Conservation (phyloP, 495 filamentous ascomycete genomes). For the Cercophora sp. region DNA sequence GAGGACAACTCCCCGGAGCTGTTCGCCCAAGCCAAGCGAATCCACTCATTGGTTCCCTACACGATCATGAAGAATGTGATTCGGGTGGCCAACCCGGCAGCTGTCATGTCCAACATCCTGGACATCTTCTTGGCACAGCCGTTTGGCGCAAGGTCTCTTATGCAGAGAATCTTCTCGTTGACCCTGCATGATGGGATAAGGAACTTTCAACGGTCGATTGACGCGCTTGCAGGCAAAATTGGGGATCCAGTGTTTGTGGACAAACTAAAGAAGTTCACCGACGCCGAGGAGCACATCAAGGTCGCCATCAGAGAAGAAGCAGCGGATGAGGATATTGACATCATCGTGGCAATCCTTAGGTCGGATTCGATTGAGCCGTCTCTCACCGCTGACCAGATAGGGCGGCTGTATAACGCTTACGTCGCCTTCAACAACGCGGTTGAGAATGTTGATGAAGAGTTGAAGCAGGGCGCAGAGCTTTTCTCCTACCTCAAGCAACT, state of each 20-base stretch:
- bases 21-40: slow-evolving; percentile 88
- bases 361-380: slow-evolving; percentile 68
- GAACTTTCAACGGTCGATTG: slow-evolving; percentile 78
- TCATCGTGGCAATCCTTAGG: slow-evolving; percentile 77
- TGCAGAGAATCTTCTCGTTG: slow-evolving; percentile 90
- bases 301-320: slow-evolving; percentile 69
- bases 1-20: slow-evolving; percentile 96
- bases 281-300: slow-evolving; percentile 71
- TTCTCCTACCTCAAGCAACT: slow-evolving; percentile 94
- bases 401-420: slow-evolving; percentile 83
- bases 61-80: slow-evolving; percentile 93
- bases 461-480: slow-evolving; percentile 81
- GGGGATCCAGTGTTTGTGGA: slow-evolving; percentile 72
- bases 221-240: slow-evolving; percentile 68
- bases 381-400: slow-evolving; percentile 68
- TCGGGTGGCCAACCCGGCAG: slow-evolving; percentile 89
- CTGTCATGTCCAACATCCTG: slow-evolving; percentile 87
- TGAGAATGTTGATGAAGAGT: slow-evolving; percentile 83
- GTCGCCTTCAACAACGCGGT: slow-evolving; percentile 96
- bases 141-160: slow-evolving; percentile 79
- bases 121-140: slow-evolving; percentile 95
- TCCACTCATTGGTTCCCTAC: slow-evolving; percentile 92
- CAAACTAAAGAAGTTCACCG: slow-evolving; percentile 74
- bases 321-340: slow-evolving; percentile 63
- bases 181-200: slow-evolving; percentile 87